These are phyloP conservation scores for Fusarium heterosporum DNA, from an alignment of 2,329 filamentous ascomycete species.

Conservation along the genomic window DNA sequence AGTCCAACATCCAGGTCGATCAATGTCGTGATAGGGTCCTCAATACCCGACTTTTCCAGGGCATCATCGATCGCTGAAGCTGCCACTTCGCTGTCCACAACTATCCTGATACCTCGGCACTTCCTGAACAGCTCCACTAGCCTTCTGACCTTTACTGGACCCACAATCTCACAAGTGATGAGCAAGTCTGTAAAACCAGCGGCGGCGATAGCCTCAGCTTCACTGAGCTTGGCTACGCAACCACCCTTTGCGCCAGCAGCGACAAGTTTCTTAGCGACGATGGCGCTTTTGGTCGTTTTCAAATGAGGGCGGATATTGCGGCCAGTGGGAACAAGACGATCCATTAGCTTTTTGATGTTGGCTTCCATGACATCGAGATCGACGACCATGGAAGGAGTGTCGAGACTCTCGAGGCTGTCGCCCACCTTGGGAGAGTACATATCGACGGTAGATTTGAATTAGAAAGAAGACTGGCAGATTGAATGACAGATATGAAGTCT, in stretches of 20 bases:
- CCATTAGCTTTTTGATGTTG: slow-evolving; percentile 62
- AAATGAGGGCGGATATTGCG: slow-evolving; percentile 44
- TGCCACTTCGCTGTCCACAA: slow-evolving; percentile 25
- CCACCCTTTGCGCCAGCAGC: slow-evolving; percentile 35
- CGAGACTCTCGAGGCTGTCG: slow-evolving; percentile 50
- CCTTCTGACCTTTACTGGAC: slow-evolving; percentile 14
- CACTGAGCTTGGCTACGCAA: slow-evolving; percentile 34
- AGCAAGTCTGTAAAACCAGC: slow-evolving; percentile 36
- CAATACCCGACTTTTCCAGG: not conserved
- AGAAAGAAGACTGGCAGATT: not conserved
- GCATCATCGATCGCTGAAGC: slow-evolving; percentile 26
- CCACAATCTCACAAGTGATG: slow-evolving; percentile 39
- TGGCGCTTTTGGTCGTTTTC: slow-evolving; percentile 34
- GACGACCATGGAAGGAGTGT: slow-evolving; percentile 68
- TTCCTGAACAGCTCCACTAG: slow-evolving; percentile 31
- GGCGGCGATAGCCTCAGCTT: slow-evolving; percentile 33
- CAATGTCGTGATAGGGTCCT: slow-evolving; percentile 19
- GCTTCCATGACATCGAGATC: slow-evolving; percentile 63
- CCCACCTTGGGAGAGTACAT: slow-evolving; percentile 25
- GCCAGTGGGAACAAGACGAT: slow-evolving; percentile 56
- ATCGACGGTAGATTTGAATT: not conserved
- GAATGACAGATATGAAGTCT: not conserved
- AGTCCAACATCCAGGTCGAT: slow-evolving; percentile 38
- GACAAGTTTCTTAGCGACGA: slow-evolving; percentile 22
- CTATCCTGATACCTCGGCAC: slow-evolving; percentile 16